phyloP scores from a whole-genome alignment of 441 rosid genomes.

The Manihot esculenta region DNA sequence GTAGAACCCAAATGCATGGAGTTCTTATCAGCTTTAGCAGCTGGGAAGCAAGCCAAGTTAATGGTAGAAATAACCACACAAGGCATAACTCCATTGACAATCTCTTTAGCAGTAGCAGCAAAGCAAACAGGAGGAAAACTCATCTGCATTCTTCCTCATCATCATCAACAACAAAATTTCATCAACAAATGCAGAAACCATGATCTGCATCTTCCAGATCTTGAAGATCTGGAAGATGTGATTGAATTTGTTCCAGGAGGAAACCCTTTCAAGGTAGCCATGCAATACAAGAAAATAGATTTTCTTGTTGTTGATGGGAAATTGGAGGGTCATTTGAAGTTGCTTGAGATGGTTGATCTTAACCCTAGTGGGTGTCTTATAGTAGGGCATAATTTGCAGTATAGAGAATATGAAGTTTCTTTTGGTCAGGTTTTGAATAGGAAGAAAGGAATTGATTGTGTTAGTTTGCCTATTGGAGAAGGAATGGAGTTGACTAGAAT shows the following conservation, averaged over 20 bases:
- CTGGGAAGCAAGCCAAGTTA: constrained; percentile 27
- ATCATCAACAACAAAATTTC: background rate
- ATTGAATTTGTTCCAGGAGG: constrained; percentile 4
- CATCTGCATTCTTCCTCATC: background rate
- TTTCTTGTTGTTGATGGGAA: constrained; percentile 19
- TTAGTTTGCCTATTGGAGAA: constrained; percentile 28
- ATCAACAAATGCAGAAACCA: background rate
- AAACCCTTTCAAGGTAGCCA: background rate
- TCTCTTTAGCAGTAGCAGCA: background rate
- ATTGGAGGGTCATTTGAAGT: constrained; percentile 12
- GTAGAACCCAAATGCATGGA: constrained; percentile 34
- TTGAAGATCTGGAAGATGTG: background rate
- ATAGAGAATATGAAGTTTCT: background rate
- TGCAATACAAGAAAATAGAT: background rate
- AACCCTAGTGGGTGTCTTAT: constrained; percentile 14
- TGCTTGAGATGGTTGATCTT: constrained; percentile 13
- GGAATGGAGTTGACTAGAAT: constrained; percentile 33
- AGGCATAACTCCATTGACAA: background rate
- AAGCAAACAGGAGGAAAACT: background rate
- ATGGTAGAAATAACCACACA: constrained; percentile 22
- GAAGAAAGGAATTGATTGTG: constrained; percentile 10
- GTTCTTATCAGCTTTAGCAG: constrained; percentile 37
- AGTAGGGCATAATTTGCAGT: constrained; percentile 11
- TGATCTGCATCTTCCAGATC: too few relatives aligned
- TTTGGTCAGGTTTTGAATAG: constrained; percentile 17